Percentiles rank a stretch among this genome's conserved stretches.
Evolutionary conservation across 1,139 yeast species (phyloP).

Genomic region (Zygoascus sp.): DNA sequence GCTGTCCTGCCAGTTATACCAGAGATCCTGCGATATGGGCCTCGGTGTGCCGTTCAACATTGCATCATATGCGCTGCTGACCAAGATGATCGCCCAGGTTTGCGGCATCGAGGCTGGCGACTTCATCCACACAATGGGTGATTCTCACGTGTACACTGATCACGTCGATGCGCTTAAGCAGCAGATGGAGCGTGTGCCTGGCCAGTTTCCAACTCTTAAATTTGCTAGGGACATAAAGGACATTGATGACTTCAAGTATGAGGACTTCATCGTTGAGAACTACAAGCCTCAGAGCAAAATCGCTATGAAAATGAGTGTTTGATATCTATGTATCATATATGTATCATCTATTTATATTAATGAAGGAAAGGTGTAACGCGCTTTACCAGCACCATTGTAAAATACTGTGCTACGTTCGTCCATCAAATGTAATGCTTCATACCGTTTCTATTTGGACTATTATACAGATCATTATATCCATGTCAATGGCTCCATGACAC

Average conservation of each 20-base stretch:
- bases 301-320: constrained; percentile 78
- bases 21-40: constrained; percentile 99
- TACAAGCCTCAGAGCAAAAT: constrained; percentile 81
- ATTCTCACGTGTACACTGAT: constrained; percentile 88
- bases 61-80: constrained; percentile 89
- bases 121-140: constrained; percentile 92
- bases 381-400: not conserved
- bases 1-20: constrained; percentile 84
- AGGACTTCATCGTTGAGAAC: constrained; percentile 75
- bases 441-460: too few relatives aligned
- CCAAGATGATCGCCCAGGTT: constrained; percentile 92
- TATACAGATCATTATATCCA: too few relatives aligned
- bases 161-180: constrained; percentile 85
- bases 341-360: constrained; percentile 6
- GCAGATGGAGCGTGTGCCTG: constrained; percentile 72
- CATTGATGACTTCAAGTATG: constrained; percentile 84
- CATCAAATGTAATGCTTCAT: too few relatives aligned
- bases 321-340: constrained; percentile 11
- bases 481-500: too few relatives aligned
- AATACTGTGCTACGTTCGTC: not conserved
- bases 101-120: constrained; percentile 95
- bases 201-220: constrained; percentile 68
- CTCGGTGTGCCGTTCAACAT: constrained; percentile 97
- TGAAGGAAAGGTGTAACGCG: not conserved
- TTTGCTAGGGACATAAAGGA: constrained; percentile 62